These are phyloP conservation scores for Termitomyces sp. DNA, from an alignment of 768 basidiomycete species.

Conservation along the genomic window DNA sequence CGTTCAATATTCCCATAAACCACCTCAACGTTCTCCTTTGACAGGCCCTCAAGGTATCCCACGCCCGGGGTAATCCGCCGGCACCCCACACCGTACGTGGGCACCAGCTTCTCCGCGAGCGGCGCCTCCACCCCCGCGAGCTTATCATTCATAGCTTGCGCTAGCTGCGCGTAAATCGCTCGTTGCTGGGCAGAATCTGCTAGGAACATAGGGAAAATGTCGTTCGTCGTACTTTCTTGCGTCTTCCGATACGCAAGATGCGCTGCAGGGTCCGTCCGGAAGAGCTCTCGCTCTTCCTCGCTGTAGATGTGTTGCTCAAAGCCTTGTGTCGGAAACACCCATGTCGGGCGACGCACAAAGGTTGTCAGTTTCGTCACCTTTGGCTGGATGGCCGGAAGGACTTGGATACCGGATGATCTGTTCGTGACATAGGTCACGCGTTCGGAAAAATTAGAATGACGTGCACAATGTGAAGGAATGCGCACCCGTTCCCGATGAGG, in stretches of 20 bases:
- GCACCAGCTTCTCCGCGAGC: slow-evolving; percentile 35
- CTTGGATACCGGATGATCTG: slow-evolving; percentile 29
- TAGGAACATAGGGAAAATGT: slow-evolving; percentile 22
- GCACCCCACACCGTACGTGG: slow-evolving; percentile 28
- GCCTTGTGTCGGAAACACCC: slow-evolving; percentile 22
- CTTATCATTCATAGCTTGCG: slow-evolving; percentile 33
- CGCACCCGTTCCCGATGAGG: slow-evolving; percentile 32
- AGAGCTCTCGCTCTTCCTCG: slow-evolving; percentile 33
- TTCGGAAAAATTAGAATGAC: not conserved
- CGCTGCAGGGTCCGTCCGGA: slow-evolving; percentile 30
- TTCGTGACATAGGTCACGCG: not conserved
- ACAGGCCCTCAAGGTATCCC: slow-evolving; percentile 27
- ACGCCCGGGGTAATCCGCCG: slow-evolving; percentile 28
- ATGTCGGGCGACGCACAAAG: slow-evolving; percentile 27
- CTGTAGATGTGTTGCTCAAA: slow-evolving; percentile 25
- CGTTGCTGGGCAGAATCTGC: slow-evolving; percentile 28
- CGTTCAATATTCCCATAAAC: slow-evolving; percentile 22
- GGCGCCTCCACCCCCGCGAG: slow-evolving; percentile 32
- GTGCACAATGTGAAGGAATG: not conserved
- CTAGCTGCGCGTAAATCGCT: slow-evolving; percentile 18
- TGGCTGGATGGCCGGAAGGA: slow-evolving; percentile 26
- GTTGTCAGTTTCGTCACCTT: slow-evolving; percentile 28
- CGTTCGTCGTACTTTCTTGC: slow-evolving; percentile 34
- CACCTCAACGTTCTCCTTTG: slow-evolving; percentile 24
- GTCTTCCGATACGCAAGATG: slow-evolving; percentile 36